Base-by-base conservation (phyloP, 371 early-diverging fungal species). In the Mycotypha africana region DNA sequence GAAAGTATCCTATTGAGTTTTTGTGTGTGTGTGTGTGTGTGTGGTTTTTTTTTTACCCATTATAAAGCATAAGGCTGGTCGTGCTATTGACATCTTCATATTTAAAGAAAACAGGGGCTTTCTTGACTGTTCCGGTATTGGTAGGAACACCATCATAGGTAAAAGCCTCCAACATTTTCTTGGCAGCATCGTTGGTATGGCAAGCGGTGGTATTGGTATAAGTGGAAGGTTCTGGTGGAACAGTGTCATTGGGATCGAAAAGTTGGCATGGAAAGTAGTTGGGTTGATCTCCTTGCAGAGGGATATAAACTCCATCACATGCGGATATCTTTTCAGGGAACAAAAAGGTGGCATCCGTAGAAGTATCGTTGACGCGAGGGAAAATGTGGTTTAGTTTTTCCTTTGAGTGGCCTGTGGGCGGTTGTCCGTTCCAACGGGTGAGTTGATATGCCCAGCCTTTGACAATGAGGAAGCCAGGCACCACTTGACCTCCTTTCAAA, bases 191-290 rank as follows among this genome's bases (percentile, higher is more conserved):
- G 0, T 64, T 49, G 6, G 75, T 62, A 64, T 89, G 90, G 53
- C 90, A 89, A 12, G 70, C 71, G 17, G 74, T 73, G 43, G 64
- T 65, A 43, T 72, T 73, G 5, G 75, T 47, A 28, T 73, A 81
- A 19, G 65, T 58, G 24, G 60, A 47, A 10, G 67, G 68, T 49
- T 68, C 63, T n/a, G 74, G 66, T 6, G 51, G 11, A 1, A 57
- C 53, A 4, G 78, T 62, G 19, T 52, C 53, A 46, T 73, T 74
- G 17, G 78, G 66, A 49, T 68, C 66, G 11, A 70, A 65, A 31
- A 79, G 49, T 15, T 74, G 73, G 47, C 90, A 89, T 6, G 90
- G 90, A 48, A 88, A 89, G 42, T 84, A 85, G 30, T 67, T 78
- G 3, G 65, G 62, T 34, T 69, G 58, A 31, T 50, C 49, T 20